These are phyloP conservation scores for Psilocybe tampanensis DNA, from an alignment of 768 basidiomycete species.

Conservation along the genomic window DNA sequence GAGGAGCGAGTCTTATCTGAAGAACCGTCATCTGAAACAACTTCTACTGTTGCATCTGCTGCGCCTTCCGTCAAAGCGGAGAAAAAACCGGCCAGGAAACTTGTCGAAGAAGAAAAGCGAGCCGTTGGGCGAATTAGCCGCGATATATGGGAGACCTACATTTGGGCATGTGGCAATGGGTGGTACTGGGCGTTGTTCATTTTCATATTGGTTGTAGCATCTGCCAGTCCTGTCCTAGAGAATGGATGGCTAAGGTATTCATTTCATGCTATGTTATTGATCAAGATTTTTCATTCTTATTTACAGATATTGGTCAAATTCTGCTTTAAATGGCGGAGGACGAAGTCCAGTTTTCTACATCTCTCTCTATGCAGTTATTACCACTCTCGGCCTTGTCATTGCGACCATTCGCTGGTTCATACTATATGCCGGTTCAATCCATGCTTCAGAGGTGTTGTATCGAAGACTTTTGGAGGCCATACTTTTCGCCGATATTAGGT, in stretches of 20 bases:
- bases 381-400: conserved; percentile 46
- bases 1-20: conserved; percentile 37
- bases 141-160: conserved; percentile 59
- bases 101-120: conserved; percentile 84
- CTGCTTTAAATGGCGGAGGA: conserved; percentile 40
- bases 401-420: conserved; percentile 48
- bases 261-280: neutral
- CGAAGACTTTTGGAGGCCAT: conserved; percentile 74
- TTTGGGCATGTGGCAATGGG: conserved; percentile 41
- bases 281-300: neutral
- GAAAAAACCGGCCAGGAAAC: conserved; percentile 64
- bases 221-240: conserved; percentile 67
- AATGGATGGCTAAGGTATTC: conserved; percentile 68
- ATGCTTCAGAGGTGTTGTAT: conserved; percentile 58
- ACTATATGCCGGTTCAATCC: conserved; percentile 60
- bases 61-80: conserved; percentile 29
- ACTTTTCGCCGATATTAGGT: conserved; percentile 82
- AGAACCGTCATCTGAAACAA: conserved; percentile 33
- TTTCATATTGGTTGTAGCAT: conserved; percentile 53
- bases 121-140: conserved; percentile 70
- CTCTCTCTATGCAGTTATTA: conserved; percentile 62
- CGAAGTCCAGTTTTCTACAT: conserved; percentile 65
- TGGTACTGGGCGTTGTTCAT: conserved; percentile 65
- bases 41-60: conserved; percentile 40
- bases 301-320: conserved; percentile 36